Conservation (phyloP, 2,329 filamentous ascomycete species). For the Colletotrichum sp. region DNA sequence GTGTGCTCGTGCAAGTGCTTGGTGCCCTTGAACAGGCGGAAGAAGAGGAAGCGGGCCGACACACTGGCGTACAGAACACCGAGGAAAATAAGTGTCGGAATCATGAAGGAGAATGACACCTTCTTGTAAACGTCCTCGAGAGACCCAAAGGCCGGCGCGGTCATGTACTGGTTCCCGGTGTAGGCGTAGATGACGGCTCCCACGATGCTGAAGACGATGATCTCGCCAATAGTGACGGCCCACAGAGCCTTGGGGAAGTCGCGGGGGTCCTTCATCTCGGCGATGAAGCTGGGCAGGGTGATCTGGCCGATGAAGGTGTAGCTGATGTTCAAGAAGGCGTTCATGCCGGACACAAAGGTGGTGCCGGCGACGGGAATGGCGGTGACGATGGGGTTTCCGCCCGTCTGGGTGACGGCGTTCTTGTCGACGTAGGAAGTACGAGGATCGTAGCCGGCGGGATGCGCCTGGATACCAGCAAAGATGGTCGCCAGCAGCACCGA, state of each 20-base stretch:
- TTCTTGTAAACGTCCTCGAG: conserved; percentile 83
- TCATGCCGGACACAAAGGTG: conserved; percentile 82
- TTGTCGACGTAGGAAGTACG: conserved; percentile 40
- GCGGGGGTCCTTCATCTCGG: conserved; percentile 79
- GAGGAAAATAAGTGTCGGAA: conserved; percentile 91
- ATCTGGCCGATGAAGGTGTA: conserved; percentile 98
- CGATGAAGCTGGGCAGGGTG: conserved; percentile 91
- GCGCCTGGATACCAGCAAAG: conserved; percentile 77
- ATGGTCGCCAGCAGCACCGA: conserved; percentile 85
- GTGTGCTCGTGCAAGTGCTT: conserved; percentile 82
- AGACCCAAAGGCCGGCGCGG: conserved; percentile 84
- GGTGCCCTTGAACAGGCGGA: conserved; percentile 82
- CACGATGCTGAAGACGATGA: conserved; percentile 84
- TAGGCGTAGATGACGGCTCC: conserved; percentile 85
- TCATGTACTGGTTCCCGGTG: conserved; percentile 89
- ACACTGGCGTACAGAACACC: conserved; percentile 91
- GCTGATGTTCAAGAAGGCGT: conserved; percentile 91
- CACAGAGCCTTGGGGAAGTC: conserved; percentile 95
- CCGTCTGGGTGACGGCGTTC: conserved; percentile 30
- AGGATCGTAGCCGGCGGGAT: conserved; percentile 71
- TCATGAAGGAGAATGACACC: conserved; percentile 92
- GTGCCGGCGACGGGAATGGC: conserved; percentile 71
- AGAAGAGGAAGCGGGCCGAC: conserved; percentile 89
- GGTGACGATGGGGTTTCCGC: conserved; percentile 71
- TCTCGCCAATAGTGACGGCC: conserved; percentile 86